Evolutionary conservation across 495 filamentous ascomycete genomes (phyloP).

Genomic region (Acidomyces sp.): DNA sequence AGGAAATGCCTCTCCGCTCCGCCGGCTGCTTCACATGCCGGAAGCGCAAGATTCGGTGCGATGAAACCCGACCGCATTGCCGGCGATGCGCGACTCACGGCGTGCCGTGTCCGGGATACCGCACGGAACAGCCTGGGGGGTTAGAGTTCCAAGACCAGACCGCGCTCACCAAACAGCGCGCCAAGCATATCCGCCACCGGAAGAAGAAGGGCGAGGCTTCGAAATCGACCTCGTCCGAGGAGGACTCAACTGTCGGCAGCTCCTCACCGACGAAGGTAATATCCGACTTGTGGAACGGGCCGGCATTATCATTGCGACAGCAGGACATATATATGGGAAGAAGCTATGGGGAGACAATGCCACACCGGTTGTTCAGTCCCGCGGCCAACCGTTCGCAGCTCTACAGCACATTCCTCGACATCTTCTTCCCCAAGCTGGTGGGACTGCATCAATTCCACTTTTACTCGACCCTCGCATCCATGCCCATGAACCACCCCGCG

Average conservation of each 20-base stretch:
- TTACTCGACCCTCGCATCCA: constrained; percentile 5
- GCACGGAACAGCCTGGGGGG: constrained; percentile 4
- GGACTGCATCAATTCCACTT: constrained; percentile 6
- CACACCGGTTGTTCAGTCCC: constrained; percentile 6
- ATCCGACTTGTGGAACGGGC: neutral
- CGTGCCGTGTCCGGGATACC: constrained; percentile 18
- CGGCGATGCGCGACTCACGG: constrained; percentile 17
- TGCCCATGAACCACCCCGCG: constrained; percentile 1
- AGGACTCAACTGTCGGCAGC: neutral
- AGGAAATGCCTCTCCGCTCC: constrained; percentile 18
- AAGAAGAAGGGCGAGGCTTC: neutral
- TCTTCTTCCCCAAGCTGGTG: constrained; percentile 6
- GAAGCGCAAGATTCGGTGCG: constrained; percentile 19
- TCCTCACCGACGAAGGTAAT: neutral
- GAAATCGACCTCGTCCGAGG: neutral
- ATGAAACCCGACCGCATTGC: constrained; percentile 14
- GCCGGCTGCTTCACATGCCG: constrained; percentile 17
- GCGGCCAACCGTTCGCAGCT: constrained; percentile 3
- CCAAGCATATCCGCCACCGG: constrained; percentile 2
- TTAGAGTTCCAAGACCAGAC: constrained; percentile 17
- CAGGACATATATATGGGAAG: neutral
- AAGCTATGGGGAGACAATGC: neutral
- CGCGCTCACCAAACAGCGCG: neutral
- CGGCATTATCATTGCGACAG: neutral
- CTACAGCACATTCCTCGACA: constrained; percentile 12